Evolutionary conservation across 495 filamentous ascomycete species (phyloP).

Genomic region (Ramalina intermedia): DNA sequence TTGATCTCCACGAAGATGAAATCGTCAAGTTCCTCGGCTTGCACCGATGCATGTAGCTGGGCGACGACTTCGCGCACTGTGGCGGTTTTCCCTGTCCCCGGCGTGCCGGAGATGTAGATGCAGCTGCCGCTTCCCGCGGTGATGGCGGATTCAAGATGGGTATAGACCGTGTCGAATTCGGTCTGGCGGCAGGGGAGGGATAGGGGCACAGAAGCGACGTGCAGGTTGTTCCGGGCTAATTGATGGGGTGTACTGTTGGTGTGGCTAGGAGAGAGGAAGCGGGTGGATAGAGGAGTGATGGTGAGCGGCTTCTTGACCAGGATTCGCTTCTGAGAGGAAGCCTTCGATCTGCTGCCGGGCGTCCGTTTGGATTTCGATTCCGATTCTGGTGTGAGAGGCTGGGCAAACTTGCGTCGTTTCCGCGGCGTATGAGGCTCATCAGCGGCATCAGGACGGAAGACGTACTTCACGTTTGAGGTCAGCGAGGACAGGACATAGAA

Average conservation of each 20-base stretch:
- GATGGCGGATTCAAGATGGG: constrained; percentile 87
- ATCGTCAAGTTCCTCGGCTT: constrained; percentile 86
- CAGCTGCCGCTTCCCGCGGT: constrained; percentile 84
- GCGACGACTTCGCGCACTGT: constrained; percentile 92
- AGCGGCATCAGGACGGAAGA: constrained; percentile 20
- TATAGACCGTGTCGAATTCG: constrained; percentile 85
- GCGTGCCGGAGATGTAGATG: constrained; percentile 98
- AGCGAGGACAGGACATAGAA: background rate
- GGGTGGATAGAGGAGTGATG: constrained; percentile 85
- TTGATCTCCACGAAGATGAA: constrained; percentile 99
- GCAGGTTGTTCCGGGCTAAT: constrained; percentile 72
- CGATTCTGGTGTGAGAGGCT: constrained; percentile 42
- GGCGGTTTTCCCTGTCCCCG: constrained; percentile 97
- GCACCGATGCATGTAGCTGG: constrained; percentile 71
- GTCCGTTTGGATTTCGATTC: constrained; percentile 44
- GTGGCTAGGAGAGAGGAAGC: constrained; percentile 63
- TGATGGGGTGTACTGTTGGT: constrained; percentile 81
- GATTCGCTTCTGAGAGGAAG: constrained; percentile 47
- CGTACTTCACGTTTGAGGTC: background rate
- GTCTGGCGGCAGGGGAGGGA: constrained; percentile 82
- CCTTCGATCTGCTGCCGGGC: constrained; percentile 44
- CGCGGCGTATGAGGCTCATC: constrained; percentile 40
- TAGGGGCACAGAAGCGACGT: constrained; percentile 83
- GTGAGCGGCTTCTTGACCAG: constrained; percentile 82
- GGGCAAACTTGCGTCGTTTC: constrained; percentile 36